Evolutionary conservation across 148 eudicot genomes (phyloP).

Genomic region (Dianthus caryophyllus): DNA sequence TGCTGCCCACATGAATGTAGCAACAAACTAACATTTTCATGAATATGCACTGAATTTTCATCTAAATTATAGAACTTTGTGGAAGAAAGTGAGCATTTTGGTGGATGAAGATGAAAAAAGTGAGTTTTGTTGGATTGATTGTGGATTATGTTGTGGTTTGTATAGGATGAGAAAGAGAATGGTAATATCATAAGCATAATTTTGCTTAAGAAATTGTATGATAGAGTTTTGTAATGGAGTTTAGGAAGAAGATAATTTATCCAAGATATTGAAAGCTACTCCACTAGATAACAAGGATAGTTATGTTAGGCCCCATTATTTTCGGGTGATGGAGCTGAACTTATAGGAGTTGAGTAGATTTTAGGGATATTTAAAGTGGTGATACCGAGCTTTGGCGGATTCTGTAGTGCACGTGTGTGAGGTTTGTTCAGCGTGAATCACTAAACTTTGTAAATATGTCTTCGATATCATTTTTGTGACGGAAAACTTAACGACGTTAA

Average conservation of each 20-base stretch:
- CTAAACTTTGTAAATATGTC: too few species aligned
- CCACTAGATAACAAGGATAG: too few species aligned
- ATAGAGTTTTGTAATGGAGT: not conserved
- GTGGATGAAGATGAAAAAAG: conserved; percentile 7
- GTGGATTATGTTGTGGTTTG: too few species aligned
- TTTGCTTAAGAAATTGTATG: not conserved
- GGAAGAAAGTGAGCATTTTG: conserved; percentile 5
- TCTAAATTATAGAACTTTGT: conserved; percentile 24
- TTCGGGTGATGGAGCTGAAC: too few species aligned
- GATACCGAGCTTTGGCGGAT: too few species aligned
- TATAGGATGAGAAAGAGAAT: conserved; percentile 10
- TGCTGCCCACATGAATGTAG: conserved; percentile 45
- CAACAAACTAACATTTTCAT: conserved; percentile 31
- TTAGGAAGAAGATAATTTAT: not conserved
- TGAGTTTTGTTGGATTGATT: conserved; percentile 3
- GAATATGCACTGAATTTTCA: conserved; percentile 5
- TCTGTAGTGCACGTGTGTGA: too few species aligned
- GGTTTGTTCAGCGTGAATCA: too few species aligned
- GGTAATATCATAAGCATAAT: conserved; percentile 14
- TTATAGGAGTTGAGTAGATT: too few species aligned
- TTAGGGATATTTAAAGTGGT: too few species aligned
- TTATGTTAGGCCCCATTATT: too few species aligned
- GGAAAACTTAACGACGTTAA: too few species aligned
- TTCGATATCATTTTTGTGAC: too few species aligned
- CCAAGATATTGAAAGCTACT: not conserved